phyloP scores from a whole-genome alignment of 345 rosid genomes.

The Lepidium didymum region DNA sequence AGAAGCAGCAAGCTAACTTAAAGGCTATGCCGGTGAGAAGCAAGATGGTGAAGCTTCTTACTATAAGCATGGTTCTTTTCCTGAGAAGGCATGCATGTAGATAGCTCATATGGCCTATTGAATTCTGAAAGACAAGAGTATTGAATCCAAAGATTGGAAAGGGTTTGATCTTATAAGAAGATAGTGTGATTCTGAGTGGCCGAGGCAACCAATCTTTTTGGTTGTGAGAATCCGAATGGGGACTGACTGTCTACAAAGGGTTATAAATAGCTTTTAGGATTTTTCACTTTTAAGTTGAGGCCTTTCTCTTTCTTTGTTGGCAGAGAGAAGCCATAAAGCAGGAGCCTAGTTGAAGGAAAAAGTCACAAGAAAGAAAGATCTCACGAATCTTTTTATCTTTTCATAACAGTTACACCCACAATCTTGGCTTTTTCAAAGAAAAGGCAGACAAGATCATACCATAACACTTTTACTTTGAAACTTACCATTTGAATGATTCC shows the following conservation, averaged over 20 bases:
- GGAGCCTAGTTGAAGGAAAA: conserved; percentile 61
- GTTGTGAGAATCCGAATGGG: conserved; percentile 55
- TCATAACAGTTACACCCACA: conserved; percentile 71
- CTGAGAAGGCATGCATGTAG: conserved; percentile 31
- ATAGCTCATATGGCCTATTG: conserved; percentile 37
- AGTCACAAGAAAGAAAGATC: conserved; percentile 65
- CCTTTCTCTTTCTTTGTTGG: conserved; percentile 34
- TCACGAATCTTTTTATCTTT: conserved; percentile 67
- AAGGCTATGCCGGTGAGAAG: conserved; percentile 57
- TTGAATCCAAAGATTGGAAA: conserved; percentile 19
- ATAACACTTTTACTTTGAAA: conserved; percentile 27
- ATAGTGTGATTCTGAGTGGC: conserved; percentile 27
- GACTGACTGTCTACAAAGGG: conserved; percentile 46
- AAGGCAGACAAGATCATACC: conserved; percentile 38
- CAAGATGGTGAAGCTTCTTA: conserved; percentile 52
- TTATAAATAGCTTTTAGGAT: conserved; percentile 47
- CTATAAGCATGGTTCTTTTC: conserved; percentile 42
- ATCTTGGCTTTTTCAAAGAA: conserved; percentile 37
- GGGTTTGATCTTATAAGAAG: conserved; percentile 24
- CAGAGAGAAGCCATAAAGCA: conserved; percentile 46
- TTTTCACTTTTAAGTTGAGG: conserved; percentile 29
- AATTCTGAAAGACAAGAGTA: conserved; percentile 17
- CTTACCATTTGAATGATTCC: conserved; percentile 32
- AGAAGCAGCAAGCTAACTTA: conserved; percentile 50
- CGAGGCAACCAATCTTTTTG: conserved; percentile 51